A percentile compares a stretch with the other conserved stretches of the same genome.
phyloP scores from a whole-genome alignment of 371 early-diverging fungal species.

The Gilbertella persicaria region DNA sequence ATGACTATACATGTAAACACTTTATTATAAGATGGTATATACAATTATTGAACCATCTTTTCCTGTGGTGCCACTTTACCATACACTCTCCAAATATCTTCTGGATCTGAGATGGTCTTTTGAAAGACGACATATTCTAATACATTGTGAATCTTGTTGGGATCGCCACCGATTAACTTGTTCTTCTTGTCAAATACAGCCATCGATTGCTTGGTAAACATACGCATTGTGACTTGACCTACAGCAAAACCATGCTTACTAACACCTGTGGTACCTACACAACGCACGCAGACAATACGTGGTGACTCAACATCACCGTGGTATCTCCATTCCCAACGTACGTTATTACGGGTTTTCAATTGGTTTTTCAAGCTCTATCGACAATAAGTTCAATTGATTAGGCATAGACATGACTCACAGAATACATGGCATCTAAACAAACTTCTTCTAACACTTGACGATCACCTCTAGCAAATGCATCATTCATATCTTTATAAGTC shows the following conservation, averaged over 20 bases:
- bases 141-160: conserved; percentile 59
- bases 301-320: conserved; percentile 62
- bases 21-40: too few relatives aligned
- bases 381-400: not conserved
- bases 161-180: conserved; percentile 57
- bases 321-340: conserved; percentile 69
- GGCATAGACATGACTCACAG: conserved; percentile 32
- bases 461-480: conserved; percentile 74
- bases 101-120: conserved; percentile 62
- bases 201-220: conserved; percentile 73
- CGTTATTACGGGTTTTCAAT: conserved; percentile 59
- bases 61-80: conserved; percentile 65
- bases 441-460: conserved; percentile 59
- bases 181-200: conserved; percentile 63
- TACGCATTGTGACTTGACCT: conserved; percentile 69
- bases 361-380: conserved; percentile 64
- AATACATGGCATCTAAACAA: conserved; percentile 65
- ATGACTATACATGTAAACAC: too few relatives aligned
- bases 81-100: conserved; percentile 72
- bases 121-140: conserved; percentile 76
- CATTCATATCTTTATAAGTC: conserved; percentile 72
- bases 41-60: conserved; percentile 16
- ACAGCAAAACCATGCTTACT: conserved; percentile 55
- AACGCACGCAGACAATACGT: conserved; percentile 66
- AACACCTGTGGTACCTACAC: conserved; percentile 43